Evolutionary conservation across 768 basidiomycete species (phyloP).

Genomic region (Suillus alpinus): DNA sequence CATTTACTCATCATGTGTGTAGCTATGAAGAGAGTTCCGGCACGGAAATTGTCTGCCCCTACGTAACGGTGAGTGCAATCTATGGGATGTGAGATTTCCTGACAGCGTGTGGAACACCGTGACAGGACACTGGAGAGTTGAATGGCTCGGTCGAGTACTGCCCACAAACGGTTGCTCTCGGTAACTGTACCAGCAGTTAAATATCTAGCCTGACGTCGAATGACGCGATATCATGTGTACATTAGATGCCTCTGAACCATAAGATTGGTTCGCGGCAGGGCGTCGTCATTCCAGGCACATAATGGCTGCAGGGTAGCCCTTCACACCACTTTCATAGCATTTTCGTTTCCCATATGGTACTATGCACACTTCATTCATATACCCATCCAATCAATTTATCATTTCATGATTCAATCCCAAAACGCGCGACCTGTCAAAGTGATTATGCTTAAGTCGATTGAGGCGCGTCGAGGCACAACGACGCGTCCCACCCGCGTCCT

Average conservation of each 20-base stretch:
- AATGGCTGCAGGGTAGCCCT: not conserved
- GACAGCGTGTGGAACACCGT: not conserved
- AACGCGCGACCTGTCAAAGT: too few species aligned
- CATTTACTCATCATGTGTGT: not conserved
- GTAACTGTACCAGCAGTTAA: not conserved
- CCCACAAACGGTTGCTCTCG: not conserved
- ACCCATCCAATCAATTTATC: too few species aligned
- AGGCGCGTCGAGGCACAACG: too few species aligned
- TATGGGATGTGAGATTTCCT: not conserved
- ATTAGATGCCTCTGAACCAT: not conserved
- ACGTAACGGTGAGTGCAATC: not conserved
- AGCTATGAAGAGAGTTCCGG: not conserved
- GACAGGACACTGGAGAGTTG: not conserved
- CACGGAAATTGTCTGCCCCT: not conserved
- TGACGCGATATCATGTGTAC: not conserved
- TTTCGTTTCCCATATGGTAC: not conserved
- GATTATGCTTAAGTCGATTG: not conserved
- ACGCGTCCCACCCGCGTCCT: not conserved
- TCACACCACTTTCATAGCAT: not conserved
- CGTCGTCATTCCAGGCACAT: not conserved
- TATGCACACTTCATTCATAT: too few species aligned
- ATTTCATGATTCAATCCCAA: too few species aligned
- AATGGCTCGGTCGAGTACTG: not conserved
- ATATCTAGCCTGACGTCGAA: not conserved
- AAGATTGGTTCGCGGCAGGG: not conserved